Evolutionary conservation across 257 asterid genomes (phyloP), one percentile per base, ranked within the genome.

Genomic region (Ilex asprella): DNA sequence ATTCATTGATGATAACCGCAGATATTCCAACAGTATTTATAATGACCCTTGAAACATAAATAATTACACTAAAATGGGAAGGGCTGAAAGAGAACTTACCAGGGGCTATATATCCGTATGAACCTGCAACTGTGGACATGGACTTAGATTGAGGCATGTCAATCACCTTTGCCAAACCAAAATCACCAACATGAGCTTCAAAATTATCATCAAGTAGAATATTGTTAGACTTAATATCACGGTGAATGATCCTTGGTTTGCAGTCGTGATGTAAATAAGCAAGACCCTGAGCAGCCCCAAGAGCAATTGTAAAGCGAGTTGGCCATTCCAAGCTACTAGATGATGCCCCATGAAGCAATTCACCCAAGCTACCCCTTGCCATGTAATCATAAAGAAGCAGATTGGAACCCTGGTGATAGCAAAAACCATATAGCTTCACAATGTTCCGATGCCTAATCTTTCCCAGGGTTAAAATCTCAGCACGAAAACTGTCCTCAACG

Each of bases 161-260:
- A 27, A 91, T 83, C 63, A 91, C 98, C 70, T 91, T 91, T 1
- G 98, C 98, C 76, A 91, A 76, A 63, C 98, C 98, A 44, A 91
- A 91, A 81, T 91, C 98, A 44, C 96, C 98, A 53, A 91, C 98
- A 49, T 84, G 98, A 43, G 98, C 98, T 70, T 91, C 98, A 65
- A 86, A 91, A 76, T 86, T 91, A 59, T 88, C 90, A 43, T 91
- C 96, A 3, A 91, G 86, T 64, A 91, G 72, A 66, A 91, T 91
- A 61, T 91, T 91, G 49, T 82, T 91, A 1, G 98, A 88, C 77
- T 91, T 91, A 29, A 91, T 88, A 64, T 91, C 98, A 0, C 98
- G 91, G 67, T 91, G 98, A 16, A 91, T 74, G 58, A 91, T 91
- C 83, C 85, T 81, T 1, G 98, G 98, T 49, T 86, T 79, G 67